These are phyloP conservation scores for Termitomyces sp. DNA, from an alignment of 768 basidiomycete genomes.

Conservation along the genomic window DNA sequence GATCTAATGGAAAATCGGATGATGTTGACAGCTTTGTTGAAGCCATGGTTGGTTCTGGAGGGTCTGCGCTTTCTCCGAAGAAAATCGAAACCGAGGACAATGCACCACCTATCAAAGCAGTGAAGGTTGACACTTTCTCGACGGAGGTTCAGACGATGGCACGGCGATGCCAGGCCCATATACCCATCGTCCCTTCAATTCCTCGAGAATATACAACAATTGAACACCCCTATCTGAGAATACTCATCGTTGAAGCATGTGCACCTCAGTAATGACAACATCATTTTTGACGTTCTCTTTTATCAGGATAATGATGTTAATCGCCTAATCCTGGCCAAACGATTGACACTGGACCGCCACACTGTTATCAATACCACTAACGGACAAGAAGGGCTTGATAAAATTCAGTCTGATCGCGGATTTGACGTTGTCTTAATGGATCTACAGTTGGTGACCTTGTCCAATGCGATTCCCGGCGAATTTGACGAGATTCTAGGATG, in stretches of 20 bases:
- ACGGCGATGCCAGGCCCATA: not conserved
- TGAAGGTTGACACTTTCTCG: slow-evolving; percentile 26
- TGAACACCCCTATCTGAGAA: slow-evolving; percentile 26
- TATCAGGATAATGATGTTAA: slow-evolving; percentile 72
- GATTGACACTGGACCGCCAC: slow-evolving; percentile 62
- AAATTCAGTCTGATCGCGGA: slow-evolving; percentile 45
- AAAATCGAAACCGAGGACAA: slow-evolving; percentile 21
- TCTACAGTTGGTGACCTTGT: slow-evolving; percentile 50
- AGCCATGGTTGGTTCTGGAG: slow-evolving; percentile 31
- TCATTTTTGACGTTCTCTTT: not conserved
- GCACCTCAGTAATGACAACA: too few relatives aligned
- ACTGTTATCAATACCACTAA: slow-evolving; percentile 61
- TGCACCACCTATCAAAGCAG: slow-evolving; percentile 24
- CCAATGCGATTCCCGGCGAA: not conserved
- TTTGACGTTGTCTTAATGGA: slow-evolving; percentile 83
- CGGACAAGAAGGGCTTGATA: slow-evolving; percentile 69
- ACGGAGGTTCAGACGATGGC: slow-evolving; percentile 12
- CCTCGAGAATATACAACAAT: not conserved
- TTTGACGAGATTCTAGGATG: slow-evolving; percentile 42
- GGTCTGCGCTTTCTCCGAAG: slow-evolving; percentile 2
- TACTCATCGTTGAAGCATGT: slow-evolving; percentile 65
- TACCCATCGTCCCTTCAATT: not conserved
- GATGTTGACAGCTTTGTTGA: slow-evolving; percentile 45
- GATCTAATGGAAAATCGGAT: slow-evolving; percentile 19
- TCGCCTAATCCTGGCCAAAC: slow-evolving; percentile 61